Conservation (phyloP, 192 early-diverging fungal genomes). For the Backusella westeae region DNA sequence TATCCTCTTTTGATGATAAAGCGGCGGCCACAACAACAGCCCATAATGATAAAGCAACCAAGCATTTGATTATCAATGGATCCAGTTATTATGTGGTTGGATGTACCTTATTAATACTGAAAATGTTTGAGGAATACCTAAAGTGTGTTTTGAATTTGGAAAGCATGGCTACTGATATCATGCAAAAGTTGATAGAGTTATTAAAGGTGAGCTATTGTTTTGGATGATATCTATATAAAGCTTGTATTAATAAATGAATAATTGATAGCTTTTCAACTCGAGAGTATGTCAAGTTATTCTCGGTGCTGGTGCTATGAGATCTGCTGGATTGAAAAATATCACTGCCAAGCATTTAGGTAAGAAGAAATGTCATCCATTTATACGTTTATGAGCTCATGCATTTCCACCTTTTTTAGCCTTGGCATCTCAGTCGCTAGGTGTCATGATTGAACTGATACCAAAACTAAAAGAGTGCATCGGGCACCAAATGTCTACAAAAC, state of each 20-base stretch:
- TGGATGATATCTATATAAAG: not conserved
- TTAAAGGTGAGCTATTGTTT: constrained; percentile 57
- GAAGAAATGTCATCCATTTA: not conserved
- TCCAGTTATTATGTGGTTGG: constrained; percentile 84
- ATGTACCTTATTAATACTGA: constrained; percentile 84
- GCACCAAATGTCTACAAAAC: constrained; percentile 71
- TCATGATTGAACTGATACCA: constrained; percentile 87
- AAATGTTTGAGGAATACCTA: constrained; percentile 91
- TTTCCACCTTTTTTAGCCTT: constrained; percentile 54
- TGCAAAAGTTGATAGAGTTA: constrained; percentile 86
- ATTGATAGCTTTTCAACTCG: constrained; percentile 85
- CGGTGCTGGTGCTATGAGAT: constrained; percentile 94
- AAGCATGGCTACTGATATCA: constrained; percentile 75
- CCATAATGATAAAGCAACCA: constrained; percentile 33
- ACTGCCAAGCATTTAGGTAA: constrained; percentile 92
- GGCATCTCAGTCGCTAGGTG: constrained; percentile 88
- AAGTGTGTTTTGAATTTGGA: constrained; percentile 81
- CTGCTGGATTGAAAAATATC: constrained; percentile 97
- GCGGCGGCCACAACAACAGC: constrained; percentile 1
- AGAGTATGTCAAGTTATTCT: constrained; percentile 95
- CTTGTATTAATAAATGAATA: not conserved
- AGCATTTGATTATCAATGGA: constrained; percentile 75
- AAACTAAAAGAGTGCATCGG: constrained; percentile 74
- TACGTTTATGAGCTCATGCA: not conserved
- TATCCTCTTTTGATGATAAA: constrained; percentile 31